Conservation (phyloP, 2,329 filamentous ascomycete genomes). For the Botrytis sinoallii region DNA sequence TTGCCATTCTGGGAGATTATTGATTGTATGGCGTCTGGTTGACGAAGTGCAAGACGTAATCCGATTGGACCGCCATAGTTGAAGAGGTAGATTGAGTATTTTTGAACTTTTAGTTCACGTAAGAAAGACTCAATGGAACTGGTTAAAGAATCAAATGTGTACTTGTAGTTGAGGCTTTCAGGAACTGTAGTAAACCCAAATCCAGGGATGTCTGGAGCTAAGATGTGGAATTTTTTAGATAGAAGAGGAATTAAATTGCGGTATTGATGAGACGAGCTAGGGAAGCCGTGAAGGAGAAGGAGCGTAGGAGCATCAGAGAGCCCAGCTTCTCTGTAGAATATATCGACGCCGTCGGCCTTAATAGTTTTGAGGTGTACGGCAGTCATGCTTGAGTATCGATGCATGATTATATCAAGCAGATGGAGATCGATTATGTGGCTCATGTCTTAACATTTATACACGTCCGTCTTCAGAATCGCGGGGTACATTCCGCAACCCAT, state of each 20-base stretch:
- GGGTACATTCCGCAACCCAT: neutral
- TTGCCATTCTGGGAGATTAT: slow-evolving; percentile 61
- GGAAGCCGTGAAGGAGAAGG: slow-evolving; percentile 47
- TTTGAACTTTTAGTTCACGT: slow-evolving; percentile 44
- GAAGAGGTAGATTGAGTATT: slow-evolving; percentile 58
- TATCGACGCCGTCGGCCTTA: slow-evolving; percentile 38
- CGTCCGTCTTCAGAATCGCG: neutral
- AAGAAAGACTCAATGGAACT: slow-evolving; percentile 49
- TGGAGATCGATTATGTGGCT: slow-evolving; percentile 7
- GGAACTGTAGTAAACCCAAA: slow-evolving; percentile 56
- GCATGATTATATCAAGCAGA: neutral
- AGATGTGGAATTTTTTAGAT: slow-evolving; percentile 41
- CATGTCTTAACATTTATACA: slow-evolving; percentile 1
- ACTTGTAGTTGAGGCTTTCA: slow-evolving; percentile 47
- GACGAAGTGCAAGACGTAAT: slow-evolving; percentile 50
- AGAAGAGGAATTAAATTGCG: slow-evolving; percentile 46
- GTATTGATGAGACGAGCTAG: slow-evolving; percentile 45
- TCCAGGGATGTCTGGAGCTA: slow-evolving; percentile 59
- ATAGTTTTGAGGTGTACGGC: slow-evolving; percentile 19
- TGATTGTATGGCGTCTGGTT: slow-evolving; percentile 47
- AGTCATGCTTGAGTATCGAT: neutral
- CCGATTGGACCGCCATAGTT: slow-evolving; percentile 60
- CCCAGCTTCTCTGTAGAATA: slow-evolving; percentile 44
- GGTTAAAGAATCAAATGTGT: slow-evolving; percentile 54
- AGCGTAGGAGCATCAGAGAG: slow-evolving; percentile 38